Base-by-base conservation (phyloP, 2,329 filamentous ascomycete species). In the Westerdykella sp. region DNA sequence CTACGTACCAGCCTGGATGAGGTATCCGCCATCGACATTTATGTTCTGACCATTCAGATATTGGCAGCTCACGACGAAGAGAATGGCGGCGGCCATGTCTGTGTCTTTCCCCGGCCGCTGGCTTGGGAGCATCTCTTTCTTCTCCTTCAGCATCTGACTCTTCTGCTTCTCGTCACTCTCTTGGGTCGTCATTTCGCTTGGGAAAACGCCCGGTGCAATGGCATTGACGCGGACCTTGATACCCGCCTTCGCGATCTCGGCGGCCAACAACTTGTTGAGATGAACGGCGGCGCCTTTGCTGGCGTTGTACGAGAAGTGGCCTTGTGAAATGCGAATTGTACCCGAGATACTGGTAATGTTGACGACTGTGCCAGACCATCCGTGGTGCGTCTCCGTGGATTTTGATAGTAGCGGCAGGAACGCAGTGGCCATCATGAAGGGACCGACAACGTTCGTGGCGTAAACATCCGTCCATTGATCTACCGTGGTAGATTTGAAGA, bases 171-270 rank as follows among this genome's bases (percentile, higher is more conserved):
- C 69, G 30, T 71, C 70, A 44, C 70, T 73, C 37, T 72, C 71
- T 5, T 70, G 66, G 0, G 76, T 71, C 2, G 77, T 80, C 74
- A 80, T 79, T 60, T 80, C 75, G 12, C 69, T 73, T 0, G 76
- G 76, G 57, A 80, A 80, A 3, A 79, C 69, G 23, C 76, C 75
- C 0, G 76, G 78, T 2, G 77, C 74, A 49, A 81, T 78, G 37
- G 66, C 70, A 59, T 81, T 81, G 48, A 81, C 69, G 12, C 77
- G 64, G 40, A 81, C 73, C 59, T 78, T 76, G 39, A 79, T 62
- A 4, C 67, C 69, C 25, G 69, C 68, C 34, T 72, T 69, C n/a
- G 72, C 69, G 22, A 81, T 70, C 44, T 78, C 74, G 9, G 69
- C 69, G 1, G 76, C 74, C 7, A 81, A 66, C 68, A 79, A 70